Percentiles rank a stretch among this genome's conserved stretches.
These are phyloP conservation scores for Capsaspora owczarzaki DNA, from an alignment of 78 protist species.

Conservation along the genomic window DNA sequence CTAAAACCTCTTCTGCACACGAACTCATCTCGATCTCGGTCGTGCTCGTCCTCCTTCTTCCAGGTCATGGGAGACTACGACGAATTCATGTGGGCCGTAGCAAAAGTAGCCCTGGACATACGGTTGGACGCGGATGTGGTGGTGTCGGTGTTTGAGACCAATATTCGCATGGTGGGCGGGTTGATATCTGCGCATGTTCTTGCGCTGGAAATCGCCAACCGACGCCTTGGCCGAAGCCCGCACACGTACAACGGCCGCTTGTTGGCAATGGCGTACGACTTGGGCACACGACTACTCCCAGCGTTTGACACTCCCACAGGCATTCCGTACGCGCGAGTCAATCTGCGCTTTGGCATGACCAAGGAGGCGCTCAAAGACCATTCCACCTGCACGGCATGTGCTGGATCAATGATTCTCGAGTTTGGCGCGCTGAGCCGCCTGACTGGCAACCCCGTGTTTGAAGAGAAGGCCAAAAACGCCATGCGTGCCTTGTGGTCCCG, in stretches of 20 bases:
- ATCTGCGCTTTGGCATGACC: constrained; percentile 47
- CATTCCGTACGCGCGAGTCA: constrained; percentile 79
- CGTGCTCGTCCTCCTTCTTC: constrained; percentile 27
- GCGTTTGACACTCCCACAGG: constrained; percentile 88
- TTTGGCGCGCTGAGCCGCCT: constrained; percentile 46
- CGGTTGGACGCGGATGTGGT: neutral
- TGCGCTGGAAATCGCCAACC: constrained; percentile 20
- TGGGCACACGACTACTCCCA: neutral
- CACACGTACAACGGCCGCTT: constrained; percentile 46
- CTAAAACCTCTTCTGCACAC: neutral
- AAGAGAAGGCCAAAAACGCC: too few species aligned
- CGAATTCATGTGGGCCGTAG: constrained; percentile 7
- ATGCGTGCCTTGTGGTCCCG: too few species aligned
- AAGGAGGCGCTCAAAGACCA: constrained; percentile 22
- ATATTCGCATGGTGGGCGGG: constrained; percentile 76
- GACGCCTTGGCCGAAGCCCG: neutral
- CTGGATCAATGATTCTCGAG: constrained; percentile 77
- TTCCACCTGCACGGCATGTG: constrained; percentile 72
- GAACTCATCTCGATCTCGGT: too few species aligned
- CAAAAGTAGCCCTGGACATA: neutral
- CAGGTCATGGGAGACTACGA: constrained; percentile 30
- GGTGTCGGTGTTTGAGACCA: constrained; percentile 64
- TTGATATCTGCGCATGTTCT: constrained; percentile 63
- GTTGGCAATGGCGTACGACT: constrained; percentile 34
- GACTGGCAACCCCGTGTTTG: constrained; percentile 36